Evolutionary conservation across 495 filamentous ascomycete species (phyloP), one percentile per base, ranked within the genome.

Genomic region (Aspergillus sparsus): DNA sequence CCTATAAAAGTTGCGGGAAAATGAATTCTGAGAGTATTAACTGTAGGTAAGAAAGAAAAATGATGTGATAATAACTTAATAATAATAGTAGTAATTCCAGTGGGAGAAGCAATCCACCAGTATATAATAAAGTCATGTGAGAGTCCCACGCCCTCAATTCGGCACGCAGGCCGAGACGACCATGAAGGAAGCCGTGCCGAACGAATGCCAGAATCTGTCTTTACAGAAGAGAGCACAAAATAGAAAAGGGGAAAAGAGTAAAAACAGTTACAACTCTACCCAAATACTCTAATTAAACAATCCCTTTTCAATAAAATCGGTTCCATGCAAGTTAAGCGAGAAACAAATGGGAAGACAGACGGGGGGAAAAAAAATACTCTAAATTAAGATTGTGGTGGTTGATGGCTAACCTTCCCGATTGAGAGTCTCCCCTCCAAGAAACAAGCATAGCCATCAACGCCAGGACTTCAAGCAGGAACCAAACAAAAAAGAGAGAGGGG

Each of bases 401-500:
- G 12, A 27, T 21, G 57, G 50, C 9, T 54, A 60, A 60, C 58
- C 58, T 60, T 60, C 58, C 58, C 3, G 7, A 37, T 18, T 44
- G 55, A n/a, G 45, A 7, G 35, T 6, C 35, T 27, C 3, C 18
- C 3, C 37, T 31, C 35, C 37, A 51, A 32, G n/a, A 35, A 31
- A 16, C 33, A 39, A 37, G 45, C 44, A 49, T 47, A 16, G 44
- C 15, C 44, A 46, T 15, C 15, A 33, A 45, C 36, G 51, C 39
- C n/a, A 55, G 12, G 55, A 36, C 45, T 37, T 15, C 12, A 37
- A 27, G 21, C 21, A 27, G 32, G 12, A 45, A 34, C n/a, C 5
- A 46, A 66, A 66, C 53, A 55, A 55, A 16, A 13, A 39, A n/a
- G 33, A 49, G 47, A 57, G 55, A 62, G 66, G 66, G 68, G 56